Evolutionary conservation across 352 stramenopile species (phyloP).

Genomic region (Globisporangium splendens): DNA sequence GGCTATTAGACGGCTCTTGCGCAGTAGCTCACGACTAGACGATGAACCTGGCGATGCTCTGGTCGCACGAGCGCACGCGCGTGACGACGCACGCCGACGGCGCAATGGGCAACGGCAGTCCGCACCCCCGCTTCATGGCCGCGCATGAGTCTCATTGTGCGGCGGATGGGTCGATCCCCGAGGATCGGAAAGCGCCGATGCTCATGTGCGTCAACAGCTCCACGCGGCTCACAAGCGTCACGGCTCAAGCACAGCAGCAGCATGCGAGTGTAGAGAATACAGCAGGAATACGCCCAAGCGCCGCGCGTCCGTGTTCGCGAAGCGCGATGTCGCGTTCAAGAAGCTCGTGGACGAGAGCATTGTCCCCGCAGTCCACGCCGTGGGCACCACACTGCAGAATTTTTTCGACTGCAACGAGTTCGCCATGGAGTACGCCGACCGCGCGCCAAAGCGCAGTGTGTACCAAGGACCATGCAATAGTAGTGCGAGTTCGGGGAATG

Average conservation of each 20-base stretch:
- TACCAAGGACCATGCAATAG: conserved; percentile 4
- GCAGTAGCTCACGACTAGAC: too few relatives aligned
- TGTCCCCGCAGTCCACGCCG: conserved; percentile 8
- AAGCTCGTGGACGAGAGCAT: conserved; percentile 41
- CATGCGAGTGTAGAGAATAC: conserved; percentile 1
- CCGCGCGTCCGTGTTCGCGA: conserved; percentile 7
- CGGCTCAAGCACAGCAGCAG: conserved; percentile 7
- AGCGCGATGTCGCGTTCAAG: conserved; percentile 28
- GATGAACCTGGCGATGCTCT: conserved; percentile 61
- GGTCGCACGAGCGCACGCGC: conserved; percentile 47
- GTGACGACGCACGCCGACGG: conserved; percentile 17
- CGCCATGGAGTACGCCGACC: conserved; percentile 57
- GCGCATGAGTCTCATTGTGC: not conserved
- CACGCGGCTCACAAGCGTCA: not conserved
- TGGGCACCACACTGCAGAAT: not conserved
- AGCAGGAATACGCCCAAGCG: not conserved
- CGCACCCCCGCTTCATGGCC: too few relatives aligned
- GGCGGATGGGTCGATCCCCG: conserved; percentile 1
- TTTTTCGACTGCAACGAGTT: conserved; percentile 53
- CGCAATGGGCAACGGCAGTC: not conserved
- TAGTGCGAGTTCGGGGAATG: too few relatives aligned
- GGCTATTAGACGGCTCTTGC: too few relatives aligned
- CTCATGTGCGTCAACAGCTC: conserved; percentile 1
- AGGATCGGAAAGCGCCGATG: not conserved
- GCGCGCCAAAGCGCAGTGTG: conserved; percentile 20